Percentiles rank a stretch among this genome's conserved stretches.
Conservation (phyloP, 2,329 filamentous ascomycete species). For the Akanthomyces lecanii region DNA sequence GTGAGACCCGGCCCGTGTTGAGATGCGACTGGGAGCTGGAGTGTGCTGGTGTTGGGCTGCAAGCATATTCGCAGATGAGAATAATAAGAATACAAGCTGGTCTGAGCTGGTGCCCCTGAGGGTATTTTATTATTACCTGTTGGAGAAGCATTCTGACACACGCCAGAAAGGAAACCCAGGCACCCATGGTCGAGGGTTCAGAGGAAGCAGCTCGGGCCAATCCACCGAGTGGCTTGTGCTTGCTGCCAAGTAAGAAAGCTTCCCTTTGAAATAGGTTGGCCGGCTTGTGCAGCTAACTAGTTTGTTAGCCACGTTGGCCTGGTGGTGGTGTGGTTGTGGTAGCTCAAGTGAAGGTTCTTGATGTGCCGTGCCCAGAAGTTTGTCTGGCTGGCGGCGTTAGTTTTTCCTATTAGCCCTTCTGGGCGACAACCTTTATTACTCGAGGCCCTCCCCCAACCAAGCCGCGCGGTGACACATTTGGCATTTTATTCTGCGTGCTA, state of each 20-base stretch:
- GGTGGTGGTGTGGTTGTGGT: slow-evolving; percentile 3
- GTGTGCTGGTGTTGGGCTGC: background rate
- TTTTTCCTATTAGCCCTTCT: background rate
- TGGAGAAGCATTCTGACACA: slow-evolving; percentile 2
- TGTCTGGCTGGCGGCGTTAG: background rate
- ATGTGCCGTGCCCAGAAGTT: background rate
- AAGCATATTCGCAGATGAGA: background rate
- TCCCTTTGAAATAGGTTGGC: slow-evolving; percentile 1
- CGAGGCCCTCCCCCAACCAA: slow-evolving; percentile 7
- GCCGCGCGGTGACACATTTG: background rate
- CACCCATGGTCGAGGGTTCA: background rate
- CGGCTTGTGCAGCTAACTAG: background rate
- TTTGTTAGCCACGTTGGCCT: background rate
- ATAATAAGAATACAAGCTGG: slow-evolving; percentile 2
- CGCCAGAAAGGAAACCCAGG: background rate
- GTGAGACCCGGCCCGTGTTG: background rate
- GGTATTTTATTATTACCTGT: background rate
- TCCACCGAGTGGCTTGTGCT: slow-evolving; percentile 11
- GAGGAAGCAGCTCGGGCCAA: background rate
- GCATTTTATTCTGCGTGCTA: background rate
- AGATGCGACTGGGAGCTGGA: background rate
- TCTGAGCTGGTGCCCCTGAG: background rate
- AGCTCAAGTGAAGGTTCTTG: background rate
- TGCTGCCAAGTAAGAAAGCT: slow-evolving; percentile 1
- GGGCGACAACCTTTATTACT: slow-evolving; percentile 5